Base-by-base conservation (phyloP, 495 filamentous ascomycete genomes). In the Aspergillus coremiiformis region DNA sequence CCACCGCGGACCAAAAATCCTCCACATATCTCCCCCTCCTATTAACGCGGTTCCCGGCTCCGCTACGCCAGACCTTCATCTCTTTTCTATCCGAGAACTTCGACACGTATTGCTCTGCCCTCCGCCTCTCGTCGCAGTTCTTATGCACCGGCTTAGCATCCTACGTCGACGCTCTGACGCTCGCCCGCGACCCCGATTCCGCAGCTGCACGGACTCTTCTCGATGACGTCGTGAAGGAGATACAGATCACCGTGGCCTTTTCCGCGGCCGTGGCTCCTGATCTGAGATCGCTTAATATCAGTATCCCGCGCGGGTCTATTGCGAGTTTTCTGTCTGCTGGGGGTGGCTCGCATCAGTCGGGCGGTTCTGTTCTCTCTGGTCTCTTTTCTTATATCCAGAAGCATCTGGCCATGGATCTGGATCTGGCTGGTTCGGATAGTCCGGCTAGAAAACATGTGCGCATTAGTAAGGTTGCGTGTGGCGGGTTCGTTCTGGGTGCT, bases 331-430 rank as follows among this genome's bases (percentile, higher is more conserved):
- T 71, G 12, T 47, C 54, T 24, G 44, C 24, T 20, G 8, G 1
- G 32, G 32, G 33, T 15, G 23, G 9, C 17, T 17, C 12, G 26
- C 24, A n/a, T 10, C 11, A 27, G 5, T 10, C 26, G 0, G 20
- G 30, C 4, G 26, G n/a, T 5, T 60, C 65, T 9, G 74, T 82
- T 44, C 63, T 77, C 21, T 47, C 57, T 14, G 71, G 71, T 29
- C 54, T 83, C 20, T 61, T 62, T 7, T 29, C 51, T 3, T 81
- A 81, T 55, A 54, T 78, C 19, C 64, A 69, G 32, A 66, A 51
- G 1, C 74, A 75, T 60, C 62, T 81, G 50, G 78, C 77, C 0
- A 66, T 83, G 63, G 68, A 78, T 46, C 47, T 80, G 27, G 62
- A 70, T 32, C 54, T 73, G 37, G 60, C 59, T 22, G 64, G 62